Evolutionary conservation across 1,139 yeast species (phyloP).

Genomic region (Trichomonascaceae sp.): DNA sequence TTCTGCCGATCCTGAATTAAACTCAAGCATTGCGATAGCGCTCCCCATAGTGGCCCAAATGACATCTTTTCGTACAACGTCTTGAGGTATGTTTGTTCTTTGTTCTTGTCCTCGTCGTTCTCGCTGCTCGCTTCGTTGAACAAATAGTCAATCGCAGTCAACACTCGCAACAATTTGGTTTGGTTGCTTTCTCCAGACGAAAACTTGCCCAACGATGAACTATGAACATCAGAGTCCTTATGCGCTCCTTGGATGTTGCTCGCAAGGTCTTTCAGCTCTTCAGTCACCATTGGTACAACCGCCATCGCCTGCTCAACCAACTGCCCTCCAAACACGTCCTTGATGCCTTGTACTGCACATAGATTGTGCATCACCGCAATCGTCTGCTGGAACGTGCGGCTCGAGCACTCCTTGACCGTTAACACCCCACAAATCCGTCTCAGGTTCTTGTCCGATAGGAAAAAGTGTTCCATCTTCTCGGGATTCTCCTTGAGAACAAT

Average conservation of each 20-base stretch:
- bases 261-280: slow-evolving; percentile 42
- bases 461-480: slow-evolving; percentile 39
- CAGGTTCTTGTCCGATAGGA: slow-evolving; percentile 50
- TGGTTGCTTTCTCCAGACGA: slow-evolving; percentile 79
- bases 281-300: slow-evolving; percentile 44
- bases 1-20: slow-evolving; percentile 28
- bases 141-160: slow-evolving; percentile 82
- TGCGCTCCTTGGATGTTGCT: slow-evolving; percentile 31
- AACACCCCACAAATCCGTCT: slow-evolving; percentile 54
- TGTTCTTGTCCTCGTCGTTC: slow-evolving; percentile 20
- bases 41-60: slow-evolving; percentile 75
- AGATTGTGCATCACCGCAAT: slow-evolving; percentile 74
- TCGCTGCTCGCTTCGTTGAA: slow-evolving; percentile 29
- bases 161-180: slow-evolving; percentile 67
- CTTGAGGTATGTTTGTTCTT: slow-evolving; percentile 26
- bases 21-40: slow-evolving; percentile 64
- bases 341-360: slow-evolving; percentile 48
- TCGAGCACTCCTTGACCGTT: slow-evolving; percentile 77
- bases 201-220: slow-evolving; percentile 48
- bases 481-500: slow-evolving; percentile 14
- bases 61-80: slow-evolving; percentile 51
- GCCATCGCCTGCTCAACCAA: slow-evolving; percentile 52
- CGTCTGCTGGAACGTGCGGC: slow-evolving; percentile 75
- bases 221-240: slow-evolving; percentile 35
- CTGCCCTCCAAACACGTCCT: slow-evolving; percentile 53